Percentiles rank a stretch among this genome's conserved stretches.
These are phyloP conservation scores for Tetrastigma voinierianum DNA, from an alignment of 164 flowering plant species.

Conservation along the genomic window DNA sequence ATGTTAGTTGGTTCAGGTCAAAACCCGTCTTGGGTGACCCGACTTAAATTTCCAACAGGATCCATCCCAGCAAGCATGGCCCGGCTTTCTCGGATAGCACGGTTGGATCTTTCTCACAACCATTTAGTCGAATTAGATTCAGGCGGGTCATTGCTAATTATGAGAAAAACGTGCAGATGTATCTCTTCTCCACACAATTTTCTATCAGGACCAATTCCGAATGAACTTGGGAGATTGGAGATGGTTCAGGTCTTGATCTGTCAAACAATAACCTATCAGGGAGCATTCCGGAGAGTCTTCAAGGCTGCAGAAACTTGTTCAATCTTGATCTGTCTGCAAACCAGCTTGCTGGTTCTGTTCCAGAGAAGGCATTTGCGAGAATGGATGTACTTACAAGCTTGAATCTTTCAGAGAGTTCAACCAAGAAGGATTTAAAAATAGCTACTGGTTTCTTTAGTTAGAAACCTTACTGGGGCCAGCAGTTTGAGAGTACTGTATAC, in stretches of 20 bases:
- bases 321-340: constrained; percentile 68
- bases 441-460: constrained; percentile 59
- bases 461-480: constrained; percentile 57
- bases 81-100: constrained; percentile 32
- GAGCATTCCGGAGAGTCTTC: constrained; percentile 45
- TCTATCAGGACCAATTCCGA: constrained; percentile 50
- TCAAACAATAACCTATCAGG: constrained; percentile 75
- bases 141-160: constrained; percentile 38
- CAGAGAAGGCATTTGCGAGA: constrained; percentile 30
- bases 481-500: constrained; percentile 67
- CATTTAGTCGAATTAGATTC: constrained; percentile 55
- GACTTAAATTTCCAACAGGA: no score
- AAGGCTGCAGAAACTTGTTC: constrained; percentile 57
- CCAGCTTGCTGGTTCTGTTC: constrained; percentile 44
- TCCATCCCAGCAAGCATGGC: constrained; percentile 55
- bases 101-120: constrained; percentile 72
- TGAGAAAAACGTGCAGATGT: constrained; percentile 49
- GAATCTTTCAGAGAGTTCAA: constrained; percentile 72
- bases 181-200: constrained; percentile 59
- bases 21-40: no score
- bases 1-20: no score
- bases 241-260: constrained; percentile 73
- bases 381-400: constrained; percentile 35
- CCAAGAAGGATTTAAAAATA: constrained; percentile 40
- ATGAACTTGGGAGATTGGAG: constrained; percentile 60